These are phyloP conservation scores for Tilletia setariae DNA, from an alignment of 1,284 basidiomycete genomes.

Conservation along the genomic window DNA sequence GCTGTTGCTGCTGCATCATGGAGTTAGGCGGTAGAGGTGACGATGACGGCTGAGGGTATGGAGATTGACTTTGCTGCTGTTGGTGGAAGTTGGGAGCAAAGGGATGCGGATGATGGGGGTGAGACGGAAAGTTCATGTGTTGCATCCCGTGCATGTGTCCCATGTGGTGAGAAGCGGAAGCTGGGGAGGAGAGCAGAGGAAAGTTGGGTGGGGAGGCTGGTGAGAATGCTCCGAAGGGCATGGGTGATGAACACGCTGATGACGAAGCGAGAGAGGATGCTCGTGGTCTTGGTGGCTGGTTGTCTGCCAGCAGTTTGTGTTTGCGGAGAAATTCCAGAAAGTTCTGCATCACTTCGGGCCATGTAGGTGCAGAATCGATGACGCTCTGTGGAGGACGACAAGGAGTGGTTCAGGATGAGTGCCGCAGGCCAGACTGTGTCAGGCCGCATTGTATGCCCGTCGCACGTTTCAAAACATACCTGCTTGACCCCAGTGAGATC, in stretches of 20 bases:
- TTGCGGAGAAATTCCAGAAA: constrained; percentile 66
- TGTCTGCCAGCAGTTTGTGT: constrained; percentile 55
- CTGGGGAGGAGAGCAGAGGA: not conserved
- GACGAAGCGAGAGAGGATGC: not conserved
- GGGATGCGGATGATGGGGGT: constrained; percentile 16
- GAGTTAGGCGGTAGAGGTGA: not conserved
- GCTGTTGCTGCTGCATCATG: not conserved
- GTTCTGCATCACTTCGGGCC: constrained; percentile 66
- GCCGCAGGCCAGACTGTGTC: too few relatives aligned
- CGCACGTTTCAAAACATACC: too few relatives aligned
- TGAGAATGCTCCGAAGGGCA: constrained; percentile 12
- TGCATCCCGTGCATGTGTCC: too few relatives aligned
- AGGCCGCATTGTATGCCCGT: not conserved
- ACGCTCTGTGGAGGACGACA: not conserved
- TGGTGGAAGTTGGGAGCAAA: not conserved
- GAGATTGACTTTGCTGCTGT: not conserved
- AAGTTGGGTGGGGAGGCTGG: not conserved
- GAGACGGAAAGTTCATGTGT: too few relatives aligned
- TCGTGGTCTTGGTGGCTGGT: not conserved
- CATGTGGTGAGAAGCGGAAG: not conserved
- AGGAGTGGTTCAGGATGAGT: not conserved
- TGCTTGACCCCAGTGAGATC: constrained; percentile 86
- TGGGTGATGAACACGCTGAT: not conserved
- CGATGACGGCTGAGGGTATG: not conserved
- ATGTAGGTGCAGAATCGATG: constrained; percentile 74